Percentiles rank a stretch among this genome's conserved stretches.
Conservation (phyloP, 2,329 filamentous ascomycete genomes). For the Neurospora sp. region DNA sequence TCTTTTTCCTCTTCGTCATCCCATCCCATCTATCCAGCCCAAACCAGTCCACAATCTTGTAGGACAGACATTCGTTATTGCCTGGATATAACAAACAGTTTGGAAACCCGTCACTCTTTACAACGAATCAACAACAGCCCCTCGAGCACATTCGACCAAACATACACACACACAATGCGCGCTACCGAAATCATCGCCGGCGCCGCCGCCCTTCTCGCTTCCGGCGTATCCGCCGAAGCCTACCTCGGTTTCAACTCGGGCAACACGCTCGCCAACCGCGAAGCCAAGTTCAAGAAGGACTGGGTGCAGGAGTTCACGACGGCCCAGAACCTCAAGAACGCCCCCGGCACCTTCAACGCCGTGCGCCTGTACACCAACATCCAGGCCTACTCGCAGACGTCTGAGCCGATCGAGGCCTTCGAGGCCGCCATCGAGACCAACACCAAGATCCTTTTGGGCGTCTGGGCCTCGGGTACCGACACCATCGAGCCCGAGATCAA, state of each 20-base stretch:
- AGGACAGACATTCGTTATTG: not conserved
- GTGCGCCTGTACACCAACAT: constrained; percentile 61
- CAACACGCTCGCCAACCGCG: constrained; percentile 33
- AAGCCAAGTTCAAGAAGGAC: constrained; percentile 43
- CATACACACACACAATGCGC: constrained; percentile 28
- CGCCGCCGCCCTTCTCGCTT: constrained; percentile 29
- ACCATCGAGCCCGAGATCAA: constrained; percentile 50
- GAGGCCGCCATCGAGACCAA: constrained; percentile 56
- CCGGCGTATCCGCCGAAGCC: constrained; percentile 31
- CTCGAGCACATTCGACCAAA: not conserved
- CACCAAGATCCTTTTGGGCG: constrained; percentile 51
- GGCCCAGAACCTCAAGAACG: constrained; percentile 29
- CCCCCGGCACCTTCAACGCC: constrained; percentile 46
- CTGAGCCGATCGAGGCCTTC: constrained; percentile 75
- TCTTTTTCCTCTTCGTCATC: not conserved
- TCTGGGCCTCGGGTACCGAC: constrained; percentile 48
- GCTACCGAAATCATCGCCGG: constrained; percentile 27
- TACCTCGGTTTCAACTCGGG: constrained; percentile 47
- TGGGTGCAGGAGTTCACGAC: constrained; percentile 37
- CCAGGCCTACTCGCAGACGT: constrained; percentile 54
- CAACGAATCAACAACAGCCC: not conserved
- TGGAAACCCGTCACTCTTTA: not conserved
- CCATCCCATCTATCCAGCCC: not conserved
- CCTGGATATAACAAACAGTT: not conserved
- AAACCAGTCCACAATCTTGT: not conserved